Conservation (phyloP, 2,329 filamentous ascomycete species). For the Cladorrhinum sp. region DNA sequence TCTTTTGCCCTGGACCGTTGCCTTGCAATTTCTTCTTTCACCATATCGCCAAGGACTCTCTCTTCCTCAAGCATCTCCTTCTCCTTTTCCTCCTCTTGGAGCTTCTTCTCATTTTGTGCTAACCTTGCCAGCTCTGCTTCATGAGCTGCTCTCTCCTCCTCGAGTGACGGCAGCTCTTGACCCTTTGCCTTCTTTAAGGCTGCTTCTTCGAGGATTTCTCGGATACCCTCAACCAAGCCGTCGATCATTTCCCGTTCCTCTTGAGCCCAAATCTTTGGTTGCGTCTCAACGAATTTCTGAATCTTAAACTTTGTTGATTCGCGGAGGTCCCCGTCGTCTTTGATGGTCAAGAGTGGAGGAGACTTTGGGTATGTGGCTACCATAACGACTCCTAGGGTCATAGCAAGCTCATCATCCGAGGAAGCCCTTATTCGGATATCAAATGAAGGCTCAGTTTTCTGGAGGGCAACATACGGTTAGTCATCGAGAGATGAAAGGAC, state of each 20-base stretch:
- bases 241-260: conserved; percentile 60
- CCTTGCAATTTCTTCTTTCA: conserved; percentile 68
- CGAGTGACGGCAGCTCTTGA: conserved; percentile 75
- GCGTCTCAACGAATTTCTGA: conserved; percentile 58
- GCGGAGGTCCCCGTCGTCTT: conserved; percentile 61
- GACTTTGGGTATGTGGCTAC: conserved; percentile 91
- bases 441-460: conserved; percentile 78
- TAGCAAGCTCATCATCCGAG: conserved; percentile 66
- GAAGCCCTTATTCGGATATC: conserved; percentile 74
- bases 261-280: conserved; percentile 52
- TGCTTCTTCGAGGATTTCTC: conserved; percentile 82
- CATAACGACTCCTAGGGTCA: conserved; percentile 74
- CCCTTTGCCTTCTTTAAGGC: conserved; percentile 72
- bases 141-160: conserved; percentile 82
- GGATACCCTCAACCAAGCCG: conserved; percentile 64
- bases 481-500: not conserved
- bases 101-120: conserved; percentile 54
- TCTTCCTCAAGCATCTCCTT: conserved; percentile 66
- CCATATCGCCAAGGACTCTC: conserved; percentile 64
- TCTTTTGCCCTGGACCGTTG: conserved; percentile 64
- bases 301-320: conserved; percentile 70
- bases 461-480: conserved; percentile 11
- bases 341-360: conserved; percentile 67
- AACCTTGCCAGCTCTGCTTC: conserved; percentile 66
- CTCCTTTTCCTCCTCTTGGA: conserved; percentile 50